Conservation (phyloP, 768 basidiomycete species). For the Pleurotus pulmonarius region DNA sequence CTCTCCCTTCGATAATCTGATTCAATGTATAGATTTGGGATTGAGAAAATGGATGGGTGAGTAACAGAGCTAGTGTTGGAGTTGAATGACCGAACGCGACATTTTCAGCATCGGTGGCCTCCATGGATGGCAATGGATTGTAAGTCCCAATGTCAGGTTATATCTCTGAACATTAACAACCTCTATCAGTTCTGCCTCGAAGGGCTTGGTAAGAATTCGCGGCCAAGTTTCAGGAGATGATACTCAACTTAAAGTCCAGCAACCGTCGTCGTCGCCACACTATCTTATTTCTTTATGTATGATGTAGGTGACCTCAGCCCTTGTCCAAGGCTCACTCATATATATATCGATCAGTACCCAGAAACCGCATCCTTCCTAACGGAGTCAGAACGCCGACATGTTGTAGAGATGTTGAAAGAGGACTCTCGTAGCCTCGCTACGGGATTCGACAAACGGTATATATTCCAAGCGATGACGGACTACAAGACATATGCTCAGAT, state of each 20-base stretch:
- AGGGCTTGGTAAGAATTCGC: conserved; percentile 27
- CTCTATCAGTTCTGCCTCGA: conserved; percentile 40
- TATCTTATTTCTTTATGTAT: conserved; percentile 50
- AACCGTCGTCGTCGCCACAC: conserved; percentile 36
- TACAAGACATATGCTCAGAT: conserved; percentile 39
- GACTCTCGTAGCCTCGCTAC: conserved; percentile 43
- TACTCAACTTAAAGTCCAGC: conserved; percentile 5
- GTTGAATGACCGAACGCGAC: neutral
- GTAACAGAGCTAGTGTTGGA: neutral
- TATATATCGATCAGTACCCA: conserved; percentile 36
- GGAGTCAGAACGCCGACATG: conserved; percentile 33
- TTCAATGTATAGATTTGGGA: conserved; percentile 34
- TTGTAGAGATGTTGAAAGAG: conserved; percentile 38
- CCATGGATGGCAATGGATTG: conserved; percentile 50
- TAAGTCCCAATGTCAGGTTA: conserved; percentile 17
- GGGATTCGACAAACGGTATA: conserved; percentile 39
- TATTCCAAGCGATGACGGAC: conserved; percentile 45
- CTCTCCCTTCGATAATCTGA: conserved; percentile 12
- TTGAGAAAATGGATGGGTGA: conserved; percentile 40
- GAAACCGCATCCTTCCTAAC: conserved; percentile 56
- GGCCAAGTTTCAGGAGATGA: neutral
- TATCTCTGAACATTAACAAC: neutral
- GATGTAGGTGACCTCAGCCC: conserved; percentile 32
- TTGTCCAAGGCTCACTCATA: neutral
- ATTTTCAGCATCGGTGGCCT: conserved; percentile 22